Evolutionary conservation across 768 basidiomycete species (phyloP), one percentile per base, ranked within the genome.

Genomic region (Lenzites betulinus): DNA sequence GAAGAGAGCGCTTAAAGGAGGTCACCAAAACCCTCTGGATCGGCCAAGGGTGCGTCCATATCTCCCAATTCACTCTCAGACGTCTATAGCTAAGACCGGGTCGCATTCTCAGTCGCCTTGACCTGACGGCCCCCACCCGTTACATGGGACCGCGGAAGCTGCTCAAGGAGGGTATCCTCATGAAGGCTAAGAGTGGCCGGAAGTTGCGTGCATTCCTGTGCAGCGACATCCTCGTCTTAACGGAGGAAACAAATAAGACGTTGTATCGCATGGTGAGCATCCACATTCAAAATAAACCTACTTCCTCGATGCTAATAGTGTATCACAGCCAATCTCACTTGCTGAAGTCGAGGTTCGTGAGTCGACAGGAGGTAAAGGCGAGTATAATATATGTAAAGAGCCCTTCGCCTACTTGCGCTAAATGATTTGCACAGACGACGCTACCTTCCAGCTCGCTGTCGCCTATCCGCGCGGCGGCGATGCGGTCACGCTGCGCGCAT

Each of bases 111-210:
- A 88, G 88, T 6, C 87, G 89, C 18, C 83, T 97, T 22, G 94
- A 98, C 70, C 76, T 98, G n/a, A 95, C 93, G 0, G 92, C 89
- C 0, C 89, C 92, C 0, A 98, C 96, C 6, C 84, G 92, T 0
- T 80, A 87, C 60, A 86, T 95, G 78, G 96, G 95, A 0, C 75
- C 82, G n/a, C 81, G 96, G 18, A 82, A 79, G 66, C 79, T 99
- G 11, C 60, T 97, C 33, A 91, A 86, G 62, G 90, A 98, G 69
- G 94, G 95, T 0, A 60, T 79, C 2, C 70, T 97, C 12, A 75
- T 78, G 65, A 98, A 98, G 71, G 81, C 90, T 1, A 95, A 92
- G 76, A 94, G 93, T 60, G 88, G 92, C 3, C 78, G 90, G 51
- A 91, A 85, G 70, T 73, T 98, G 46, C 81, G 86, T 41, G 84